phyloP scores from a whole-genome alignment of 371 early-diverging fungal species.

The Lichtheimia hyalospora region DNA sequence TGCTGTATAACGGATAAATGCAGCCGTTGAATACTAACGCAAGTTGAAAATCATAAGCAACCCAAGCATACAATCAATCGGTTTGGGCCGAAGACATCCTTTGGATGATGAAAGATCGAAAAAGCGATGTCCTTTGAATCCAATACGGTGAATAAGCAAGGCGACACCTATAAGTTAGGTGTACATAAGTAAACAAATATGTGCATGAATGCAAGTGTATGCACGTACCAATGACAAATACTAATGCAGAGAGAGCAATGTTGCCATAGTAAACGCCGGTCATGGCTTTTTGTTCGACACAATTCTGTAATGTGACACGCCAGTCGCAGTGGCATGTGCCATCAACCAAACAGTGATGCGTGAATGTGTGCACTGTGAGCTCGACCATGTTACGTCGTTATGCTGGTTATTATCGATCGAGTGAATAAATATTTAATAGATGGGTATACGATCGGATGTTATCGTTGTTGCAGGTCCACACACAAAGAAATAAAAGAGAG shows the following conservation, averaged over 20 bases:
- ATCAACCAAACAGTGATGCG: constrained; percentile 14
- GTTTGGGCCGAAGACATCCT: constrained; percentile 24
- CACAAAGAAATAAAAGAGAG: background rate
- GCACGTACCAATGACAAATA: constrained; percentile 21
- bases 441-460: background rate
- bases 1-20: background rate
- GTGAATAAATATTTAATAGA: no score
- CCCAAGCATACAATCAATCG: constrained; percentile 21
- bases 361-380: constrained; percentile 6
- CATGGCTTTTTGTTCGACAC: constrained; percentile 22
- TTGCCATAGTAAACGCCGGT: constrained; percentile 19
- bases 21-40: constrained; percentile 13
- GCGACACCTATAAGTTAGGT: constrained; percentile 7
- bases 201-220: background rate
- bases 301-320: constrained; percentile 24
- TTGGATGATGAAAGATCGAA: constrained; percentile 15
- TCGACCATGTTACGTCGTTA: constrained; percentile 1
- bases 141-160: constrained; percentile 11
- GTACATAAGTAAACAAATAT: no score
- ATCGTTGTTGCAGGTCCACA: background rate
- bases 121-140: constrained; percentile 21
- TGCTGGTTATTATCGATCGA: background rate
- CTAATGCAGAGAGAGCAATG: constrained; percentile 24
- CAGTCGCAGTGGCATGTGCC: constrained; percentile 27
- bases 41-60: constrained; percentile 20